Conservation (phyloP, 2,329 filamentous ascomycete genomes). For the Aspergillus neoniger region DNA sequence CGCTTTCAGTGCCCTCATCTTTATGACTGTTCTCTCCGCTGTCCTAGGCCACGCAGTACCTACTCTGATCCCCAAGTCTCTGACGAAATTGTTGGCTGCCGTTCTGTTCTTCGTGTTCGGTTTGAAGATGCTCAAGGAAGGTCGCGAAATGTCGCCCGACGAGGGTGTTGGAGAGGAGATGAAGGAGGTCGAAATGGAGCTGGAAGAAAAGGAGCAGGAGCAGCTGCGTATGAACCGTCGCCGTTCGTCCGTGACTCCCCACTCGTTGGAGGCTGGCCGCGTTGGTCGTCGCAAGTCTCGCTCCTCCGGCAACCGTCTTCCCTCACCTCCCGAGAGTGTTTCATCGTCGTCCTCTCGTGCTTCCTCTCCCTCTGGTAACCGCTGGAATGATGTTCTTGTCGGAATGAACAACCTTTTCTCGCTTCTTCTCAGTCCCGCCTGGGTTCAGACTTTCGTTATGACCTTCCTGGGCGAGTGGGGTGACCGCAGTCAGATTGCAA, state of each 20-base stretch:
- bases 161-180: conserved; percentile 96
- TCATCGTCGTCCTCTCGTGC: conserved; percentile 72
- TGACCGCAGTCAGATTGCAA: conserved; percentile 95
- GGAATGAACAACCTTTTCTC: conserved; percentile 85
- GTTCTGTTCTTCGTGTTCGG: conserved; percentile 89
- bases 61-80: conserved; percentile 81
- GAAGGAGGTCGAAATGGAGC: conserved; percentile 92
- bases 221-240: conserved; percentile 67
- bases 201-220: conserved; percentile 87
- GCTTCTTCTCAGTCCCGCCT: conserved; percentile 86
- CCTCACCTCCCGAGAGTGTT: conserved; percentile 77
- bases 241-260: conserved; percentile 70
- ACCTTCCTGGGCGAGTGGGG: conserved; percentile 99
- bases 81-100: conserved; percentile 85
- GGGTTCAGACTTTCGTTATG: conserved; percentile 99
- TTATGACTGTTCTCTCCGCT: conserved; percentile 94
- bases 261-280: conserved; percentile 78
- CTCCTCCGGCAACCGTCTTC: conserved; percentile 69
- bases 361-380: conserved; percentile 52
- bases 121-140: conserved; percentile 78
- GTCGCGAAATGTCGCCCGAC: conserved; percentile 81
- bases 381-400: conserved; percentile 49
- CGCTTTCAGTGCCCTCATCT: conserved; percentile 84
- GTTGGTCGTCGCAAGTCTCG: conserved; percentile 66
- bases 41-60: conserved; percentile 91